Evolutionary conservation across 305 asterid genomes (phyloP).

Genomic region (Fraxinus baroniana): DNA sequence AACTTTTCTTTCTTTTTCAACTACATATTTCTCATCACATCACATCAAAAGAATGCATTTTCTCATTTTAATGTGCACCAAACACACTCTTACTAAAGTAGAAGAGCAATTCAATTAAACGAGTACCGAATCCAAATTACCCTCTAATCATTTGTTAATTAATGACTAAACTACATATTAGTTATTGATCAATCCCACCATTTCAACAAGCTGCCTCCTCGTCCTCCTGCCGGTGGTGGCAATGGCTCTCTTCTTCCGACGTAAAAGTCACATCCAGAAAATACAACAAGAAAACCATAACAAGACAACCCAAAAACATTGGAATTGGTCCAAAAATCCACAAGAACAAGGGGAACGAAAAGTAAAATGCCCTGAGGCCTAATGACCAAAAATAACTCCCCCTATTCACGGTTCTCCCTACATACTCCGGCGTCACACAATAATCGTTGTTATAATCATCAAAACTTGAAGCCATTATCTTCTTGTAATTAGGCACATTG

Average conservation of each 20-base stretch:
- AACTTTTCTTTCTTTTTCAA: too few species aligned
- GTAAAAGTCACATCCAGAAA: slow-evolving; percentile 54
- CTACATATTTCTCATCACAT: too few species aligned
- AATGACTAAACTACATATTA: neutral
- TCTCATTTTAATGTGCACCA: too few species aligned
- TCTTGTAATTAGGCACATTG: slow-evolving; percentile 54
- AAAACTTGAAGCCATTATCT: slow-evolving; percentile 6
- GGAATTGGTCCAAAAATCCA: slow-evolving; percentile 92
- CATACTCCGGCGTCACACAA: slow-evolving; percentile 54
- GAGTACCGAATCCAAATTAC: neutral
- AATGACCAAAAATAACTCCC: slow-evolving; percentile 92
- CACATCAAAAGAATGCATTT: too few species aligned
- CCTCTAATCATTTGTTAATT: neutral
- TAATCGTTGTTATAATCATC: slow-evolving; percentile 9
- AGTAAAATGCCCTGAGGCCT: slow-evolving; percentile 74
- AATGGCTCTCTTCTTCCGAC: slow-evolving; percentile 10
- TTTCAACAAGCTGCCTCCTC: neutral
- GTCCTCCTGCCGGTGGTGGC: neutral
- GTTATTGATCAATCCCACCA: neutral
- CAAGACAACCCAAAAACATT: slow-evolving; percentile 58
- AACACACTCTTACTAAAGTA: too few species aligned
- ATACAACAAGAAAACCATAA: slow-evolving; percentile 56
- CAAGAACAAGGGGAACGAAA: slow-evolving; percentile 71
- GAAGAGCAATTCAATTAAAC: neutral
- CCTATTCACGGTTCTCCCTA: slow-evolving; percentile 51